phyloP scores from a whole-genome alignment of 202 grass and related monocot genomes.

The Zoysia matrella region DNA sequence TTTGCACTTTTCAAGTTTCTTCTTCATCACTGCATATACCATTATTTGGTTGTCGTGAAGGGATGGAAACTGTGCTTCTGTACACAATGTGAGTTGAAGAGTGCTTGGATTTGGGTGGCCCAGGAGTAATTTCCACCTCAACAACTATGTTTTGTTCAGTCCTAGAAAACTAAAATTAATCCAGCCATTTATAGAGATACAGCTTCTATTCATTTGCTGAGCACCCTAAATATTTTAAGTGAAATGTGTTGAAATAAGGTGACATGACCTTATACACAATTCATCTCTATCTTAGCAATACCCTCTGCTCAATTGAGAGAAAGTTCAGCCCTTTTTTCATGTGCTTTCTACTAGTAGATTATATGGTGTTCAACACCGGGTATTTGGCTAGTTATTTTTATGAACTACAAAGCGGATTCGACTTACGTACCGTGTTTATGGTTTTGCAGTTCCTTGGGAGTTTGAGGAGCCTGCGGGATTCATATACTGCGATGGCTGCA shows the following conservation, averaged over 20 bases:
- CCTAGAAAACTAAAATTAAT: not conserved
- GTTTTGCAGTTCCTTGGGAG: conserved; percentile 87
- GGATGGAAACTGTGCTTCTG: not conserved
- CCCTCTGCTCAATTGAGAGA: not conserved
- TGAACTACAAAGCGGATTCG: conserved; percentile 13
- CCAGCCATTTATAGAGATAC: conserved; percentile 2
- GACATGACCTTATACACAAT: not conserved
- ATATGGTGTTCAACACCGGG: not conserved
- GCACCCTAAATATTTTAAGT: not conserved
- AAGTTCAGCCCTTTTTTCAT: conserved; percentile 16
- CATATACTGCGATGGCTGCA: conserved; percentile 80
- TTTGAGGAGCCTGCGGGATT: conserved; percentile 86
- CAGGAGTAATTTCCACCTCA: not conserved
- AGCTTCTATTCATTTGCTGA: conserved; percentile 1
- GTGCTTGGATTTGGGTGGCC: not conserved
- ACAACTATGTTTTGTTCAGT: not conserved
- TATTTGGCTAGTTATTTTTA: not conserved
- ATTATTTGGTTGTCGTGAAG: conserved; percentile 18
- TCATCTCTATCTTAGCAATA: not conserved
- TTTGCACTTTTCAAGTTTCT: conserved; percentile 22
- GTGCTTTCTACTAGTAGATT: conserved; percentile 7
- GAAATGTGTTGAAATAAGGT: conserved; percentile 7
- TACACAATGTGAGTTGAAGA: not conserved
- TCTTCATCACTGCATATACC: not conserved
- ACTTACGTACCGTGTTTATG: conserved; percentile 31